Conservation (phyloP, 1,284 basidiomycete species). For the Boletus mariae region DNA sequence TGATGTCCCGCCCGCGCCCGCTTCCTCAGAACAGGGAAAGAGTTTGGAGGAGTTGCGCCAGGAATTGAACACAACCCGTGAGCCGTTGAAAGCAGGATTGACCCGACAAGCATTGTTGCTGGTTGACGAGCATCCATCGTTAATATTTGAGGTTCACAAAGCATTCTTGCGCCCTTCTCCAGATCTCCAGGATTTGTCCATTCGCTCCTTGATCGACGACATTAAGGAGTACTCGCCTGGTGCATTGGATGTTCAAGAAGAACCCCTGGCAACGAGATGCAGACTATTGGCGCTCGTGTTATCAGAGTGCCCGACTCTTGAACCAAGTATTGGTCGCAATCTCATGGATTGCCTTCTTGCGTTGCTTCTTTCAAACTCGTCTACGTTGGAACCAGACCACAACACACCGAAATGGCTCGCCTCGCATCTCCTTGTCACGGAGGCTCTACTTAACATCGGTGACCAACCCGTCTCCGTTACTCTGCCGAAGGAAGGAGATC, state of each 20-base stretch:
- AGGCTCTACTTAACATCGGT: constrained; percentile 74
- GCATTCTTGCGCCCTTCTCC: constrained; percentile 69
- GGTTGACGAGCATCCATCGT: constrained; percentile 81
- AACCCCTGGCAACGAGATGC: constrained; percentile 76
- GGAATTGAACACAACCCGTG: constrained; percentile 66
- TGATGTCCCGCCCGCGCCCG: constrained; percentile 6
- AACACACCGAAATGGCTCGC: constrained; percentile 80
- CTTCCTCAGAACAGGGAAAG: constrained; percentile 39
- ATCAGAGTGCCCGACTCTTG: constrained; percentile 64
- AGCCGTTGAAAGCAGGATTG: constrained; percentile 62
- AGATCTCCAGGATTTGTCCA: constrained; percentile 57
- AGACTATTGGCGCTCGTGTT: constrained; percentile 84
- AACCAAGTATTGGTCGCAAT: constrained; percentile 45
- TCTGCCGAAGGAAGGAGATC: constrained; percentile 66
- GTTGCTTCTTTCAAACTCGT: constrained; percentile 57
- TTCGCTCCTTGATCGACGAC: constrained; percentile 68
- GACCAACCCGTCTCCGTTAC: constrained; percentile 66
- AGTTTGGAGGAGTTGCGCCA: constrained; percentile 57
- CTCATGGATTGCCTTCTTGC: constrained; percentile 66
- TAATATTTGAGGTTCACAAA: constrained; percentile 86
- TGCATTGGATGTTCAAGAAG: constrained; percentile 65
- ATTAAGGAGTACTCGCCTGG: constrained; percentile 64
- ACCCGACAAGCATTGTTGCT: constrained; percentile 70
- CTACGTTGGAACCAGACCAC: constrained; percentile 48
- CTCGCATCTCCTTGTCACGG: constrained; percentile 75